A percentile compares a stretch with the other conserved stretches of the same genome.
phyloP scores from a whole-genome alignment of 805 yeast species.

The Peterozyma xylosa region DNA sequence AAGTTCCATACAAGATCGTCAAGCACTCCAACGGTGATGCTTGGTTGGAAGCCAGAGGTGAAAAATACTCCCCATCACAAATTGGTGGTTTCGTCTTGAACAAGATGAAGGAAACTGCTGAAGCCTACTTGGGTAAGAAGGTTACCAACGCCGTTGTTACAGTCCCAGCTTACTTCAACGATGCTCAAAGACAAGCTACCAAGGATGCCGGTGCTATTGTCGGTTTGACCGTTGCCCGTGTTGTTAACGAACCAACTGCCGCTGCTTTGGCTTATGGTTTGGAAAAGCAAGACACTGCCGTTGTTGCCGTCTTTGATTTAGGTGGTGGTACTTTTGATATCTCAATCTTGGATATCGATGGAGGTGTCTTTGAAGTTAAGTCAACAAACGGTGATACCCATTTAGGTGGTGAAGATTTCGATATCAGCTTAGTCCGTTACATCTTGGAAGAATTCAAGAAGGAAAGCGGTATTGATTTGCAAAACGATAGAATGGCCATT shows the following conservation, averaged over 20 bases:
- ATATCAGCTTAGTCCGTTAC: conserved; percentile 76
- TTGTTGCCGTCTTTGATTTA: conserved; percentile 90
- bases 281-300: conserved; percentile 54
- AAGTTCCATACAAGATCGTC: conserved; percentile 57
- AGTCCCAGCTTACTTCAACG: conserved; percentile 87
- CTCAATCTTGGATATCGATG: conserved; percentile 92
- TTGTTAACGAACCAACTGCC: conserved; percentile 87
- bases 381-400: conserved; percentile 96
- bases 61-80: conserved; percentile 56
- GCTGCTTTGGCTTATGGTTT: conserved; percentile 95
- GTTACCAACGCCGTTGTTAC: conserved; percentile 88
- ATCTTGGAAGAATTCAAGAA: conserved; percentile 51
- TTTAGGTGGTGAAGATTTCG: conserved; percentile 91
- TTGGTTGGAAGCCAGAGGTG: conserved; percentile 46
- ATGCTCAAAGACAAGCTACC: conserved; percentile 89
- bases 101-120: conserved; percentile 99
- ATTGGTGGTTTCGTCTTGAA: conserved; percentile 70
- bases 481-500: conserved; percentile 46
- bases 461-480: conserved; percentile 47
- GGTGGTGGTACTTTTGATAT: conserved; percentile 99
- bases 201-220: conserved; percentile 98
- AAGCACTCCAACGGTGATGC: conserved; percentile 62
- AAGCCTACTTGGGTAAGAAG: conserved; percentile 79
- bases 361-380: conserved; percentile 96
- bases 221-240: conserved; percentile 85